Base-by-base conservation (phyloP, 2,329 filamentous ascomycete species). In the Aspergillus niger region DNA sequence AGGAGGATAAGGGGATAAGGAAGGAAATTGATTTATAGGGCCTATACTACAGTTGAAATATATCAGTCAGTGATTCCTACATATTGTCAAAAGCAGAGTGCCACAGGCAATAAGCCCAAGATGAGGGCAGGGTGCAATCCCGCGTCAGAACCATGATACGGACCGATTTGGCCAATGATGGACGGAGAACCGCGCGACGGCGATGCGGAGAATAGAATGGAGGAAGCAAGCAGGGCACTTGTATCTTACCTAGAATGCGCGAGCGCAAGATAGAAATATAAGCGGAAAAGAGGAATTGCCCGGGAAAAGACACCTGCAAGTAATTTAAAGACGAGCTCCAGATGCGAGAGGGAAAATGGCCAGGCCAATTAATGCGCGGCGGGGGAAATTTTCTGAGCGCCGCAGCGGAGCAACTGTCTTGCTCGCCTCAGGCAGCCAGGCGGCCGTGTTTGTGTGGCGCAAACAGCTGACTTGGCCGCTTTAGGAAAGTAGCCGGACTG, bases 321-420 rank as follows among this genome's bases (percentile, higher is more conserved):
- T 30, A 32, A 22, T 22, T 32, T 20, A 44, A 38, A 24, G 43
- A 52, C 22, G 30, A 54, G 28, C 43, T 53, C 39, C 39, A 50
- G 51, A 47, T 32, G 26, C 30, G 26, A 44, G 52, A 59, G 20
- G 49, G 56, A 48, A 53, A 50, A 43, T 48, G 38, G 30, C n/a
- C 28, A 47, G 49, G 41, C 41, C 20, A 51, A 53, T 48, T 36
- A 36, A 47, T 52, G 56, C 56, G 59, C 51, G 52, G 57, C 47
- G 65, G 63, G 63, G 62, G 59, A 67, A 67, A 63, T 67, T 67
- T 65, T 65, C 62, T 67, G 63, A 65, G 58, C 53, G 53, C 53
- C 53, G 47, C 60, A 58, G 61, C 57, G 61, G 60, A 65, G 65
- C 65, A 62, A 43, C 50, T 60, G 61, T 58, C 56, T 53, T 32